Evolutionary conservation across 306 rosid species (phyloP).

Genomic region (Alnus glutinosa): DNA sequence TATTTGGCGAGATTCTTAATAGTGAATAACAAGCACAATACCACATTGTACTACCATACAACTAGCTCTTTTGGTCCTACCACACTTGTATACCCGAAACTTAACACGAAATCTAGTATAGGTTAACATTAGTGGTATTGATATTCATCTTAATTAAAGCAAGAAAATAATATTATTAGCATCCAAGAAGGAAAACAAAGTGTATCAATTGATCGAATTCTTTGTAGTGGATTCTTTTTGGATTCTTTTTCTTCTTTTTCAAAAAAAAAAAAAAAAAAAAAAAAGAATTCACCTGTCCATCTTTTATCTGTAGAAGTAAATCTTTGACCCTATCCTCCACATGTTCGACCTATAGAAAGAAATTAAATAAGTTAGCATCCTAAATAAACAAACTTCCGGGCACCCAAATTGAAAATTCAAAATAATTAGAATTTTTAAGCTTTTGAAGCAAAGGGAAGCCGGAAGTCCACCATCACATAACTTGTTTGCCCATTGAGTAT

Average conservation of each 20-base stretch:
- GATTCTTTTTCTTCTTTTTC: too few relatives aligned
- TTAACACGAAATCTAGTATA: neutral
- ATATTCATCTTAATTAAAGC: neutral
- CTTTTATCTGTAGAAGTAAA: constrained; percentile 62
- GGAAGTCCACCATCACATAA: neutral
- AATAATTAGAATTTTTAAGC: neutral
- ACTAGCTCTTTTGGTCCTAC: neutral
- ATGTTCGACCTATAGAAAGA: constrained; percentile 53
- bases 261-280: too few relatives aligned
- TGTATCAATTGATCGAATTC: neutral
- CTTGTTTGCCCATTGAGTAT: neutral
- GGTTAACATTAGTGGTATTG: neutral
- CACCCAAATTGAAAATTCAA: neutral
- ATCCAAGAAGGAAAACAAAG: neutral
- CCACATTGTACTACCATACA: neutral
- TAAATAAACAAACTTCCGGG: neutral
- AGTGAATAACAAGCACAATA: neutral
- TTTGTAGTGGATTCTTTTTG: too few relatives aligned
- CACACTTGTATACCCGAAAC: neutral
- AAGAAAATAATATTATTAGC: neutral
- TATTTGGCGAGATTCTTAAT: neutral
- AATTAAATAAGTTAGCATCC: neutral
- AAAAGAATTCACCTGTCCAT: constrained; percentile 56
- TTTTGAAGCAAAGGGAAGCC: neutral
- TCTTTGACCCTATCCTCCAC: constrained; percentile 73